Percentiles rank a stretch among this genome's conserved stretches.
Evolutionary conservation across 768 basidiomycete species (phyloP).

Genomic region (Leccinum boreale): DNA sequence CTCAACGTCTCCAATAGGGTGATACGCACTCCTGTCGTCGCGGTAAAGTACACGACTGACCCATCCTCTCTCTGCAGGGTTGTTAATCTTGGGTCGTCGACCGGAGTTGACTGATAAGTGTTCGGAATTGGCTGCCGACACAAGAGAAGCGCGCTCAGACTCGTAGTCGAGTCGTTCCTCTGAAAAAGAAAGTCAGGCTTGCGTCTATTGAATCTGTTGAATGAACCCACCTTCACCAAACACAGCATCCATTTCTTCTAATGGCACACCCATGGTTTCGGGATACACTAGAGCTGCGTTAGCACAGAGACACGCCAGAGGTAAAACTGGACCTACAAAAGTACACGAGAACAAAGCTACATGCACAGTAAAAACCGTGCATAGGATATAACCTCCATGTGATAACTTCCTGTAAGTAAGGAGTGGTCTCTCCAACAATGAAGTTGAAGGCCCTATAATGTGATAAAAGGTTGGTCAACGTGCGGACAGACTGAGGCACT

Average conservation of each 20-base stretch:
- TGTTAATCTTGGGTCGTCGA: conserved; percentile 22
- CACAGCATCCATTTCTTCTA: conserved; percentile 89
- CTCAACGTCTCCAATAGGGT: conserved; percentile 44
- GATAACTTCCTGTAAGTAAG: conserved; percentile 82
- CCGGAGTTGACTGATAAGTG: conserved; percentile 34
- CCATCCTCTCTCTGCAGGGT: conserved; percentile 39
- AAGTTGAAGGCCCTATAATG: conserved; percentile 74
- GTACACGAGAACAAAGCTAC: conserved; percentile 83
- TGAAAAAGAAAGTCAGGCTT: conserved; percentile 17
- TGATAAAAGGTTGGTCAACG: conserved; percentile 10
- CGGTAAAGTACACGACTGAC: conserved; percentile 49
- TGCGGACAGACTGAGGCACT: neutral
- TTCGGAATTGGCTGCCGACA: conserved; percentile 38
- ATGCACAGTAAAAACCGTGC: conserved; percentile 90
- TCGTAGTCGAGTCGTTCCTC: conserved; percentile 67
- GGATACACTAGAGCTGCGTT: conserved; percentile 60
- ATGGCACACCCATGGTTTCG: conserved; percentile 80
- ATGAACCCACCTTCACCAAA: conserved; percentile 74
- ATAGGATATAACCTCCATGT: conserved; percentile 92
- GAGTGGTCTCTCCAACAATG: conserved; percentile 84
- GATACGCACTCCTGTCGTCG: conserved; percentile 41
- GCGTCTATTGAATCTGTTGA: conserved; percentile 11
- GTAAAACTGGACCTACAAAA: conserved; percentile 52
- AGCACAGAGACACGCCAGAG: neutral
- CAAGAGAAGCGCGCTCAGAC: conserved; percentile 57